Evolutionary conservation across 129 eudicot genomes (phyloP).

Genomic region (Sambucus nigra): DNA sequence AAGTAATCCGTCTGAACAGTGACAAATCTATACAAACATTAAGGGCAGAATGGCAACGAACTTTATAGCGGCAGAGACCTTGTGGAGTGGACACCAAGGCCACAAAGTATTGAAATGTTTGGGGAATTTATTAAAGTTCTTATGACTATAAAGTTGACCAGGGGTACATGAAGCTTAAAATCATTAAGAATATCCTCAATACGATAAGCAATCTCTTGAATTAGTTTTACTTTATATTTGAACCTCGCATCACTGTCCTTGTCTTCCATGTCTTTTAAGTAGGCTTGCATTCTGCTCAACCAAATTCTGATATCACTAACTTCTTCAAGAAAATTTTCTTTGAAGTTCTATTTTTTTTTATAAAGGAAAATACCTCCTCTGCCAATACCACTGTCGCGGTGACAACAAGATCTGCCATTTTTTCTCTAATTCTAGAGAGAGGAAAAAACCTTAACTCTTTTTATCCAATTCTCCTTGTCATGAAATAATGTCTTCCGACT

Average conservation of each 20-base stretch:
- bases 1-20: too few relatives aligned
- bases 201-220: constrained; percentile 17
- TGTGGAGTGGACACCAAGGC: neutral
- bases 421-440: neutral
- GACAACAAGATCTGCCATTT: constrained; percentile 11
- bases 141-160: neutral
- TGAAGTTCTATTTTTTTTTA: constrained; percentile 4
- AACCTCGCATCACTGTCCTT: constrained; percentile 2
- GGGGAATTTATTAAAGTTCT: neutral
- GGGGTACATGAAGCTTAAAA: constrained; percentile 7
- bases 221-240: constrained; percentile 12
- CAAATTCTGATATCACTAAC: constrained; percentile 7
- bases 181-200: constrained; percentile 26
- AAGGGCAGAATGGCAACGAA: constrained; percentile 11
- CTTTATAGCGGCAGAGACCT: constrained; percentile 10
- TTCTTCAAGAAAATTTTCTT: constrained; percentile 3
- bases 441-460: too few relatives aligned
- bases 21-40: neutral
- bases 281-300: constrained; percentile 14
- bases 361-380: neutral
- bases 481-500: neutral
- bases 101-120: neutral
- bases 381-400: neutral
- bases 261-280: constrained; percentile 17
- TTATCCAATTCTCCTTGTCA: neutral